Evolutionary conservation across 2,329 filamentous ascomycete genomes (phyloP).

Genomic region (Coniochaeta sp.): DNA sequence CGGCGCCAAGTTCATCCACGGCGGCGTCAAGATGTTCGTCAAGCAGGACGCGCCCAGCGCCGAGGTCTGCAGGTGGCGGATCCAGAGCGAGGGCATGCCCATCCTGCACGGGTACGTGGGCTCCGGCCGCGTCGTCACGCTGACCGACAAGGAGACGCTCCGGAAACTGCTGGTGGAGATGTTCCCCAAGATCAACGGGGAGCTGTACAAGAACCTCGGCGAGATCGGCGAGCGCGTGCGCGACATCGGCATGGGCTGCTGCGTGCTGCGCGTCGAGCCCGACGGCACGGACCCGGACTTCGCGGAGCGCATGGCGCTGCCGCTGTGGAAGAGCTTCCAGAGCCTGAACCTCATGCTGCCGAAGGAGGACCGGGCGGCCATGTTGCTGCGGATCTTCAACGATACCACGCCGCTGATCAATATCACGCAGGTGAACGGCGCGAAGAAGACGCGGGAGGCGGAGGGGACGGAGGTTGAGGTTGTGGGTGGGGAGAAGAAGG

Average conservation of each 20-base stretch:
- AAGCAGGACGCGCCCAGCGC: slow-evolving; percentile 88
- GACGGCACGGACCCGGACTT: slow-evolving; percentile 55
- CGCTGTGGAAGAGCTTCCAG: slow-evolving; percentile 88
- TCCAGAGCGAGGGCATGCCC: slow-evolving; percentile 88
- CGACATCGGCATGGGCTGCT: slow-evolving; percentile 83
- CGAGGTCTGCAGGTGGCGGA: slow-evolving; percentile 86
- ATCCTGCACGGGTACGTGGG: slow-evolving; percentile 90
- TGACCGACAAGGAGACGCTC: slow-evolving; percentile 74
- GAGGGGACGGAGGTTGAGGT: slow-evolving; percentile 12
- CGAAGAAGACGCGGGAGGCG: slow-evolving; percentile 39
- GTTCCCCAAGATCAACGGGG: slow-evolving; percentile 82
- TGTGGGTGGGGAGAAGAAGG: slow-evolving; percentile 7
- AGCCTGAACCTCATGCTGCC: slow-evolving; percentile 96
- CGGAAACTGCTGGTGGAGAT: slow-evolving; percentile 83
- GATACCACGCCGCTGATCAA: slow-evolving; percentile 81
- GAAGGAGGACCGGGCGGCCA: slow-evolving; percentile 90
- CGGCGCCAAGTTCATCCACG: slow-evolving; percentile 92
- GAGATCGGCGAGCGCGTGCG: slow-evolving; percentile 82
- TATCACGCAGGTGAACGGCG: slow-evolving; percentile 29
- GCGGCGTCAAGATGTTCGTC: slow-evolving; percentile 98
- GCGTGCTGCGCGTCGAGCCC: slow-evolving; percentile 77
- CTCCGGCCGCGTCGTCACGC: slow-evolving; percentile 63
- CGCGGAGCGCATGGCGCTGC: slow-evolving; percentile 76
- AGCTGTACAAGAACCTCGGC: slow-evolving; percentile 67
- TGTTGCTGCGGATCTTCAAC: slow-evolving; percentile 87